A percentile compares a stretch with the other conserved stretches of the same genome.
Conservation (phyloP, 176 grass and related monocot species). For the Phoenix roebelenii region DNA sequence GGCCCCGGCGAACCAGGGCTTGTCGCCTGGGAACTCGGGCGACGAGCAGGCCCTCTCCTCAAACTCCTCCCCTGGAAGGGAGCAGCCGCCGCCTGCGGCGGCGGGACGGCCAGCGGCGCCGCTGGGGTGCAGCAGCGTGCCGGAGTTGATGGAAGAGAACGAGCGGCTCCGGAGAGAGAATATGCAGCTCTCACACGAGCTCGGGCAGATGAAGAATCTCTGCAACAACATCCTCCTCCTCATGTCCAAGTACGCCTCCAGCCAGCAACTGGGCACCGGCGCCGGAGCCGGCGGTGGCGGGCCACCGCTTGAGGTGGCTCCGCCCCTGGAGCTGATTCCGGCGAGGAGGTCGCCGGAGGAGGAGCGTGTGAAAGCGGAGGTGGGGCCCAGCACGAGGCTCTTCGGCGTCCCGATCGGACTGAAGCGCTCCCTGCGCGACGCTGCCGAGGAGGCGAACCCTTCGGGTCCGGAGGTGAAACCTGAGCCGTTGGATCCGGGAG, state of each 20-base stretch:
- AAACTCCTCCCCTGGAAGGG: constrained; percentile 16
- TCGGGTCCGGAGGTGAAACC: neutral
- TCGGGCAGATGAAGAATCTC: constrained; percentile 42
- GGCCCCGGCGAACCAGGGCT: constrained; percentile 1
- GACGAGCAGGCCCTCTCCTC: constrained; percentile 48
- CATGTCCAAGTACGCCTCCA: constrained; percentile 31
- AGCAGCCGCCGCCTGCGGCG: neutral
- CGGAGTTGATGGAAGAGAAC: constrained; percentile 70
- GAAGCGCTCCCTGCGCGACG: constrained; percentile 18
- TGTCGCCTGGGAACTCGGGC: constrained; percentile 49
- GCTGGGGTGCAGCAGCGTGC: constrained; percentile 10
- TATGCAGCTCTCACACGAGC: constrained; percentile 51
- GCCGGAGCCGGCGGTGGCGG: neutral
- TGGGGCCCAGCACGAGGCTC: constrained; percentile 28
- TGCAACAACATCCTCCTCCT: constrained; percentile 59
- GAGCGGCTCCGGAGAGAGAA: constrained; percentile 65
- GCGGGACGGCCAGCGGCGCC: too few relatives aligned
- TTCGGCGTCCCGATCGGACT: constrained; percentile 57
- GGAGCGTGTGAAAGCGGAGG: neutral
- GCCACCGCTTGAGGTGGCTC: neutral
- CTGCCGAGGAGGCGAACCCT: neutral
- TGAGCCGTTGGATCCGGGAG: neutral
- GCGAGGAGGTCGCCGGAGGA: constrained; percentile 7
- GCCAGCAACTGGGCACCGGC: neutral
- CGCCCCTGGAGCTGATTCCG: neutral